Evolutionary conservation across 179 eudicot genomes (phyloP).

Genomic region (Nepenthes alata): DNA sequence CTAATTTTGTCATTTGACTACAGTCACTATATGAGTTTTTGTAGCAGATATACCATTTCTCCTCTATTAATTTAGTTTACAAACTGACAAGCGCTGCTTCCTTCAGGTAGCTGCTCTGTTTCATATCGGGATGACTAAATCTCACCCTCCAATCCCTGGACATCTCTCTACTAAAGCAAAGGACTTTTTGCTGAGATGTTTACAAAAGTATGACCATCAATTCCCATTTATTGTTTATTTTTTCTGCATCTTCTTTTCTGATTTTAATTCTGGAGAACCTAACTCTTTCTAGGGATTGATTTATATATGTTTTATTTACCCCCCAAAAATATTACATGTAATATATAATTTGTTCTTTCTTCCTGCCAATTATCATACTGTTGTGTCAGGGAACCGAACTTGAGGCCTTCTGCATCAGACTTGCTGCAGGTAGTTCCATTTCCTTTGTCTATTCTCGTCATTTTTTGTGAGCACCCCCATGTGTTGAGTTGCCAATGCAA

Average conservation of each 20-base stretch:
- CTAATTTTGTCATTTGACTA: no score
- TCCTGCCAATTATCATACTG: background rate
- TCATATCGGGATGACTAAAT: constrained; percentile 68
- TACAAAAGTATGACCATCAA: constrained; percentile 43
- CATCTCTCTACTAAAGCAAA: constrained; percentile 71
- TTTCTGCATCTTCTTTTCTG: constrained; percentile 8
- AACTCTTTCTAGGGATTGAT: background rate
- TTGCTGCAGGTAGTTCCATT: constrained; percentile 50
- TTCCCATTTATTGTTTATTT: background rate
- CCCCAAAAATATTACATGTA: no score
- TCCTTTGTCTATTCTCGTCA: background rate
- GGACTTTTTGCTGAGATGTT: constrained; percentile 63
- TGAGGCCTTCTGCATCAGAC: constrained; percentile 56
- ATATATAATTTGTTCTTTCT: background rate
- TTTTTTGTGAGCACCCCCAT: no score
- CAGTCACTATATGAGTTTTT: no score
- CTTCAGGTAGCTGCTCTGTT: constrained; percentile 70
- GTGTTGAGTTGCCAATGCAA: no score
- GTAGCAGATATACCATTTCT: background rate
- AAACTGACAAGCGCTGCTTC: background rate
- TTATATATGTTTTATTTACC: background rate
- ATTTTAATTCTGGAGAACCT: background rate
- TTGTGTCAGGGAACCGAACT: constrained; percentile 49
- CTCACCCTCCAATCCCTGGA: constrained; percentile 86
- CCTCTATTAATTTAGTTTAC: background rate